Evolutionary conservation across 768 basidiomycete species (phyloP), one percentile per base, ranked within the genome.

Genomic region (Psilocybe tampanensis): DNA sequence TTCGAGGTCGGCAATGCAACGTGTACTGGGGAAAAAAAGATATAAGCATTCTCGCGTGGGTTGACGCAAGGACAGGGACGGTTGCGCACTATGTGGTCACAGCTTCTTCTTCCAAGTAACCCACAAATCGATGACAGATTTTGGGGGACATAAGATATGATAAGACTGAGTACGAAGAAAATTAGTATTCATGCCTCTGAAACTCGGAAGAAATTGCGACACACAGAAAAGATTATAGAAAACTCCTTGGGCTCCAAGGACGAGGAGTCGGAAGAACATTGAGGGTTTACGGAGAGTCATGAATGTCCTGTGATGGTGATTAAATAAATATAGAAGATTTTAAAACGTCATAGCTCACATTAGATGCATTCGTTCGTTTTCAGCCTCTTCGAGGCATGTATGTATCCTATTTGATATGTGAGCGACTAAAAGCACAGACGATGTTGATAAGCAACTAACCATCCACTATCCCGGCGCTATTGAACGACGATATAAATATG

Each of bases 321-420:
- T 55, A 49, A 29, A 9, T 9, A 29, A 29, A 29, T 5, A 29
- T 9, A 29, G 29, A 29, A 29, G 29, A 36, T 26, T 13, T 17
- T 6, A 17, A 32, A 52, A 32, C 17, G 52, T 17, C 39, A 43
- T 23, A 22, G 70, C 82, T 66, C 58, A 92, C 90, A 95, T 90
- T 51, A 95, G 79, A 71, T 96, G 94, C 92, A 97, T 96, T 33
- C 96, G 80, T 75, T 99, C 96, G 69, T 98, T 98, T 68, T 98
- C 94, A 12, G 95, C 94, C 75, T 97, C 96, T 68, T 94, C 90
- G 17, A 97, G 76, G 43, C 94, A 83, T 6, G 94, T 95, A 69
- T 95, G 92, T 61, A 97, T 97, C 94, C 94, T 95, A 34, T 3
- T 19, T 84, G 18, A 21, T 80, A 23, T 6, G 77, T 78, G 64